Percentiles rank a stretch among this genome's conserved stretches.
These are phyloP conservation scores for Acacia confusa DNA, from an alignment of 306 rosid species.

Conservation along the genomic window DNA sequence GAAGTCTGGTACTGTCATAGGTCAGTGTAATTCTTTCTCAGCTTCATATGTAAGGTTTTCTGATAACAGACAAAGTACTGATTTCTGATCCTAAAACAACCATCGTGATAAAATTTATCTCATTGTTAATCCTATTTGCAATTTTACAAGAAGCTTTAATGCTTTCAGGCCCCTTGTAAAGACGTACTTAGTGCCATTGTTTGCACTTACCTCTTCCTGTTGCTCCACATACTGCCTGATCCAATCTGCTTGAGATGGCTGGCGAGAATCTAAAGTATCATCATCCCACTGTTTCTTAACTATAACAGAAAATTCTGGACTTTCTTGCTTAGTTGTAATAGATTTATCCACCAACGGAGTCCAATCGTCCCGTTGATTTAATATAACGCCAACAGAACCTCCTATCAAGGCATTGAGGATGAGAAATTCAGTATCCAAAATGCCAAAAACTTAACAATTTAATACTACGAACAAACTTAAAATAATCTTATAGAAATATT, in stretches of 20 bases:
- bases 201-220: constrained; percentile 66
- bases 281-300: constrained; percentile 58
- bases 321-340: constrained; percentile 46
- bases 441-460: not conserved
- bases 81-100: constrained; percentile 4
- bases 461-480: not conserved
- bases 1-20: not conserved
- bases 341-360: constrained; percentile 41
- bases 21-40: not conserved
- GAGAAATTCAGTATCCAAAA: constrained; percentile 13
- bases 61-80: not conserved
- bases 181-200: not conserved
- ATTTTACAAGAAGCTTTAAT: not conserved
- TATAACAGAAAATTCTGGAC: constrained; percentile 51
- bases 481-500: not conserved
- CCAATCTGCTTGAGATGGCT: constrained; percentile 93
- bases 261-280: constrained; percentile 59
- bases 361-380: constrained; percentile 56
- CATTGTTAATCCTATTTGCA: constrained; percentile 21
- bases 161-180: not conserved
- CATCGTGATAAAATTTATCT: not conserved
- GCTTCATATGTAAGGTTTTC: not conserved
- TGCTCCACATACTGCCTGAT: constrained; percentile 80
- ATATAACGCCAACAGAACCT: constrained; percentile 77
- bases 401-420: constrained; percentile 41